Evolutionary conservation across 768 basidiomycete species (phyloP).

Genomic region (Lentinus tigrinus): DNA sequence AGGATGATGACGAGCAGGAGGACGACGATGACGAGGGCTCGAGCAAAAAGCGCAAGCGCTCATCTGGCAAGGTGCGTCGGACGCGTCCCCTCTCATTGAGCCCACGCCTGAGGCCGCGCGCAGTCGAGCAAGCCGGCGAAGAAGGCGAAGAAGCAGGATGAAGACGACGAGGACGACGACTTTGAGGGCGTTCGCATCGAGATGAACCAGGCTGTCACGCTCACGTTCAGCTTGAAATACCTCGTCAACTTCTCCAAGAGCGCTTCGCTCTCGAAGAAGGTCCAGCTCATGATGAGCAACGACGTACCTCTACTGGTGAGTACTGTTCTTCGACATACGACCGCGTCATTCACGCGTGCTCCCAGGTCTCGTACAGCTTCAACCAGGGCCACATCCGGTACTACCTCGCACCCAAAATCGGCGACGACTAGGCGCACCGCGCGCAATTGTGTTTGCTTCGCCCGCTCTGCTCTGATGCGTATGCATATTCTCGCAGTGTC

Average conservation of each 20-base stretch:
- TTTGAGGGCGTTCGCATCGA: conserved; percentile 69
- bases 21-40: conserved; percentile 34
- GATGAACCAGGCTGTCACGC: conserved; percentile 86
- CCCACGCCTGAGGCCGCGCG: conserved; percentile 4
- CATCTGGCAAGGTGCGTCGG: conserved; percentile 44
- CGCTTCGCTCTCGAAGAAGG: conserved; percentile 64
- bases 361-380: conserved; percentile 85
- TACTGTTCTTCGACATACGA: conserved; percentile 7
- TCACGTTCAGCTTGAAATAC: conserved; percentile 97
- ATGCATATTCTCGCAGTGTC: background rate
- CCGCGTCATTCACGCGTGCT: background rate
- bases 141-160: conserved; percentile 51
- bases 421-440: conserved; percentile 58
- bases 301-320: conserved; percentile 86
- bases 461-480: background rate
- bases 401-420: conserved; percentile 96
- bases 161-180: conserved; percentile 49
- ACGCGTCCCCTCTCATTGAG: background rate
- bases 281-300: conserved; percentile 87
- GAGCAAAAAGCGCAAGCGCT: conserved; percentile 67
- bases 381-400: conserved; percentile 87
- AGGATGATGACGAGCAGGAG: conserved; percentile 34
- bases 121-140: conserved; percentile 43
- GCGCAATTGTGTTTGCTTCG: background rate
- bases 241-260: conserved; percentile 96